These are phyloP conservation scores for Neurospora terricola DNA, from an alignment of 495 filamentous ascomycete species.

Conservation along the genomic window DNA sequence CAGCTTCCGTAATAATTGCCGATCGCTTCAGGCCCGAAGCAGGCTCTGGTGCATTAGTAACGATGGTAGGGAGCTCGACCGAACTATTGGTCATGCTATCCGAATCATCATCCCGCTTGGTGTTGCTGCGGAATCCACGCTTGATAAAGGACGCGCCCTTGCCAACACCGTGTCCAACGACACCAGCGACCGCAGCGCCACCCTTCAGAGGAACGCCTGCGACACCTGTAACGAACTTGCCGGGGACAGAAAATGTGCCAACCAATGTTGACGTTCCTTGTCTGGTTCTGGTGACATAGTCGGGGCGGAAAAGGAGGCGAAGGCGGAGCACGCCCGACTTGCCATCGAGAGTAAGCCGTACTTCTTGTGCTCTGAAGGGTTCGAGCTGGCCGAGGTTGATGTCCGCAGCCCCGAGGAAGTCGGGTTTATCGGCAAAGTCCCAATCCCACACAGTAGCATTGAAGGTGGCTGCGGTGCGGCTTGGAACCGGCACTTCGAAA, in stretches of 20 bases:
- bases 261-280: conserved; percentile 91
- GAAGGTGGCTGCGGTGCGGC: conserved; percentile 78
- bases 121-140: conserved; percentile 60
- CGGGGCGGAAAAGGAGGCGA: conserved; percentile 84
- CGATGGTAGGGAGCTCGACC: conserved; percentile 36
- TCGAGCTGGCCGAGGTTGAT: conserved; percentile 78
- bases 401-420: conserved; percentile 66
- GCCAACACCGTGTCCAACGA: conserved; percentile 66
- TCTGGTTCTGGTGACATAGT: conserved; percentile 78
- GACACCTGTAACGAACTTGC: conserved; percentile 72
- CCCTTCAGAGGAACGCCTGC: conserved; percentile 87
- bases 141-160: conserved; percentile 85
- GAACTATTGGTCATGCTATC: conserved; percentile 19
- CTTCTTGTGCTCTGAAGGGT: conserved; percentile 67
- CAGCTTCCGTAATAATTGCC: background rate
- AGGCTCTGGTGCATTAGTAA: conserved; percentile 29
- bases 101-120: conserved; percentile 46
- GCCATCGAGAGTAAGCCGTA: conserved; percentile 70
- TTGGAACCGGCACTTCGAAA: conserved; percentile 75
- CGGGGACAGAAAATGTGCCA: conserved; percentile 83
- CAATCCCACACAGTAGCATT: conserved; percentile 82
- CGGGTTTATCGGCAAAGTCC: conserved; percentile 87
- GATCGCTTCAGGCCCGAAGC: conserved; percentile 26
- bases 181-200: conserved; percentile 58
- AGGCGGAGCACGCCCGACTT: conserved; percentile 79